Evolutionary conservation across 2,329 filamentous ascomycete genomes (phyloP).

Genomic region (Colletotrichum sp.): DNA sequence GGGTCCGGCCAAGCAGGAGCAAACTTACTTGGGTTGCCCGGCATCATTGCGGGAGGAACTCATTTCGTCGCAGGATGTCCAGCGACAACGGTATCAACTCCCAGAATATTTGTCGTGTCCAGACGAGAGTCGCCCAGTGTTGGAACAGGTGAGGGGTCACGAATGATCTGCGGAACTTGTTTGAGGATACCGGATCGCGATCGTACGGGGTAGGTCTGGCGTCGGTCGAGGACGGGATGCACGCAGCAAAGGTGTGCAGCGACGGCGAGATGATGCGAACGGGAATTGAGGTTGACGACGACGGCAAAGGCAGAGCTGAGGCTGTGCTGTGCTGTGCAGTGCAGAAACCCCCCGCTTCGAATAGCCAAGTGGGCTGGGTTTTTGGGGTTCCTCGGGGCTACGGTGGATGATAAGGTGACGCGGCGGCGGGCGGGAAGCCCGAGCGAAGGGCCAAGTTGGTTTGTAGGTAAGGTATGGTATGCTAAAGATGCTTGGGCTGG

Average conservation of each 20-base stretch:
- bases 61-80: slow-evolving; percentile 22
- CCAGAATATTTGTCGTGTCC: slow-evolving; percentile 10
- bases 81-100: slow-evolving; percentile 22
- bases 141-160: slow-evolving; percentile 16
- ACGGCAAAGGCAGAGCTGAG: slow-evolving; percentile 24
- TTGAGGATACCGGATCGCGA: slow-evolving; percentile 1
- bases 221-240: background rate
- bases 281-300: slow-evolving; percentile 19
- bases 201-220: background rate
- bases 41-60: slow-evolving; percentile 37
- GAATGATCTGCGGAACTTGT: background rate
- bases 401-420: slow-evolving; percentile 23
- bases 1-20: background rate
- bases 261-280: slow-evolving; percentile 1
- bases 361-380: slow-evolving; percentile 23
- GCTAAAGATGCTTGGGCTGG: background rate
- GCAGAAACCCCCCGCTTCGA: slow-evolving; percentile 23
- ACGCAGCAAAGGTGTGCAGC: background rate
- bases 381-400: slow-evolving; percentile 13
- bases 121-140: background rate
- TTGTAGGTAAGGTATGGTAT: background rate
- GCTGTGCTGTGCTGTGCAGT: slow-evolving; percentile 24
- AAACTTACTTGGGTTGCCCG: slow-evolving; percentile 38
- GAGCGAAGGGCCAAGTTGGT: background rate
- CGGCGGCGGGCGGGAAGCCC: slow-evolving; percentile 21